phyloP scores from a whole-genome alignment of 768 basidiomycete species.

The Sutorius australiensis region DNA sequence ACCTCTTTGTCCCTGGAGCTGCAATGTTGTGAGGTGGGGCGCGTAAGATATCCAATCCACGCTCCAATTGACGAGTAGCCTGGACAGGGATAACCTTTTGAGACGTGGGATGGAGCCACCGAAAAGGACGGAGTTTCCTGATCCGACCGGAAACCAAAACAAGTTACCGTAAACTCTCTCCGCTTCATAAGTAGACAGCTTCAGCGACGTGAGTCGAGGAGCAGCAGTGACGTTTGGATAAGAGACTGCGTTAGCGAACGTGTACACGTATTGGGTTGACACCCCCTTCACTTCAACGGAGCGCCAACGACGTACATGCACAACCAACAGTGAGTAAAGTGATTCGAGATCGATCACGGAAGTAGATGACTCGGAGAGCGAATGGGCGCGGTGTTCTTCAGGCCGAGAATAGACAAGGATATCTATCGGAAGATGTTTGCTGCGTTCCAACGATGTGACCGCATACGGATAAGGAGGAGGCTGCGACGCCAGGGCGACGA shows the following conservation, averaged over 20 bases:
- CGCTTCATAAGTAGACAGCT: neutral
- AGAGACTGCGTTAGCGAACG: neutral
- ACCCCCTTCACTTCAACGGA: neutral
- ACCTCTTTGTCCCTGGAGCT: neutral
- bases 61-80: neutral
- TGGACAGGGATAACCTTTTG: neutral
- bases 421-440: neutral
- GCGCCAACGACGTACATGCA: neutral
- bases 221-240: neutral
- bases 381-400: neutral
- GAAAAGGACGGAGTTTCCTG: neutral
- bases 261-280: neutral
- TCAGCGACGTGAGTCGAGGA: neutral
- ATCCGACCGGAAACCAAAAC: neutral
- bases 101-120: neutral
- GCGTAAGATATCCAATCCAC: neutral
- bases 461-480: neutral
- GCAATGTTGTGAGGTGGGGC: neutral
- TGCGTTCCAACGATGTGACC: neutral
- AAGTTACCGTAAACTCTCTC: neutral
- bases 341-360: neutral
- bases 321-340: neutral
- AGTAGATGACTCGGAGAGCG: too few relatives aligned
- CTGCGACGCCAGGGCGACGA: neutral
- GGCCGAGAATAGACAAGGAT: neutral